phyloP scores from a whole-genome alignment of 176 grass and related monocot genomes.

The Aegilops tauschii region DNA sequence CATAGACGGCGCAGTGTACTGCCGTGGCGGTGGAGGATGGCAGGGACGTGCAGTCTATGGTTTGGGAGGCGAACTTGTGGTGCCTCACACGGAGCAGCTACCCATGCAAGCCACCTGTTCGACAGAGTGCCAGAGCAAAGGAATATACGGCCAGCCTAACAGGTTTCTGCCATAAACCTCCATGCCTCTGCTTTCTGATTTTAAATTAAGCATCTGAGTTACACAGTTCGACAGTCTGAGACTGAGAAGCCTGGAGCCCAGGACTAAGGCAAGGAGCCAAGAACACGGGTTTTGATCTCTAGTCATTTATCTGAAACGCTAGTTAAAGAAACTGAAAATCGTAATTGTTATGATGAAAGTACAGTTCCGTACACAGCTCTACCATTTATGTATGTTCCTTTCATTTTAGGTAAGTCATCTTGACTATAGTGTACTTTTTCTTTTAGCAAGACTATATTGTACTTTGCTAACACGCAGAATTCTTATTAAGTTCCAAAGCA shows the following conservation, averaged over 20 bases:
- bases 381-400: neutral
- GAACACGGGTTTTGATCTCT: neutral
- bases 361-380: neutral
- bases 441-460: neutral
- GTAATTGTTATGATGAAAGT: neutral
- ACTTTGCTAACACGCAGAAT: neutral
- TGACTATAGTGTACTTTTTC: neutral
- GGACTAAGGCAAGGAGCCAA: neutral
- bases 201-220: neutral
- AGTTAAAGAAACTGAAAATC: neutral
- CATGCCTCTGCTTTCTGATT: neutral
- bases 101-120: neutral
- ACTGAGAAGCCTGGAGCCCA: neutral
- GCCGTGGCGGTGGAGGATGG: neutral
- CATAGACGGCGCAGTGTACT: neutral
- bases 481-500: neutral
- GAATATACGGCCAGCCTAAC: neutral
- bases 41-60: neutral
- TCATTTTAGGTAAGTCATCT: neutral
- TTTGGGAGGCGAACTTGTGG: neutral
- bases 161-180: neutral
- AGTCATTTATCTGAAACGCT: neutral
- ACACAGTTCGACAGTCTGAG: too few relatives aligned
- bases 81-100: neutral
- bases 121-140: conserved; percentile 15